phyloP scores from a whole-genome alignment of 371 early-diverging fungal species.

The Actinomucor elegans region DNA sequence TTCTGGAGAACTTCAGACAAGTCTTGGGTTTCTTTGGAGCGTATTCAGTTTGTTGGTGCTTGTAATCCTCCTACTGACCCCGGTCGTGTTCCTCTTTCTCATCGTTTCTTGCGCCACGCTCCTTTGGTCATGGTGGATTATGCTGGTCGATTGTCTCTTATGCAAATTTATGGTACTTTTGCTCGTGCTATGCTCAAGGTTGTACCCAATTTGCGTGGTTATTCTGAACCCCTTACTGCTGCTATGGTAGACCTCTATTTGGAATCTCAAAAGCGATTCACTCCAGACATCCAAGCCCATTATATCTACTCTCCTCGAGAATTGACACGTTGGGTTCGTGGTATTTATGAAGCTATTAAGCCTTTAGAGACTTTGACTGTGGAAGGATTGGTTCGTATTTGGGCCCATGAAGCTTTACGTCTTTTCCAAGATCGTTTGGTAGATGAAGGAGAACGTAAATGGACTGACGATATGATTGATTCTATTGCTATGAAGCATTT shows the following conservation, averaged over 20 bases:
- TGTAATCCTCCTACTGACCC: slow-evolving; percentile 99
- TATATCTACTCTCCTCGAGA: slow-evolving; percentile 99
- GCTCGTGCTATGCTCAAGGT: slow-evolving; percentile 92
- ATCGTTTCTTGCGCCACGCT: slow-evolving; percentile 95
- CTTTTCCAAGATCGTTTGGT: slow-evolving; percentile 98
- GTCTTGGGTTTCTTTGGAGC: slow-evolving; percentile 91
- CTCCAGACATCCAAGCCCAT: slow-evolving; percentile 97
- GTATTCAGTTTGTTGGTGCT: slow-evolving; percentile 98
- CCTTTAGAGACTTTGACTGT: slow-evolving; percentile 79
- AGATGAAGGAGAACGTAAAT: slow-evolving; percentile 82
- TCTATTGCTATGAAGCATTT: slow-evolving; percentile 86
- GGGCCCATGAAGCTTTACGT: slow-evolving; percentile 98
- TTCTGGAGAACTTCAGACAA: slow-evolving; percentile 94
- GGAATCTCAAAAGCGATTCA: slow-evolving; percentile 88
- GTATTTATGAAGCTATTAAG: slow-evolving; percentile 94
- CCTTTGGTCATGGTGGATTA: slow-evolving; percentile 98
- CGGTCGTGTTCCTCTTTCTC: slow-evolving; percentile 94
- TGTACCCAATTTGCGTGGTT: slow-evolving; percentile 90
- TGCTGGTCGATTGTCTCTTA: slow-evolving; percentile 90
- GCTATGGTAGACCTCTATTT: slow-evolving; percentile 97
- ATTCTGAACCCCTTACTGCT: slow-evolving; percentile 88
- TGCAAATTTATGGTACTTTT: slow-evolving; percentile 96
- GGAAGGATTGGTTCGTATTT: slow-evolving; percentile 91
- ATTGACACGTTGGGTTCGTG: slow-evolving; percentile 97
- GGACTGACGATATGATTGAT: slow-evolving; percentile 93